Evolutionary conservation across 164 flowering plant species (phyloP), one percentile per base, ranked within the genome.

Genomic region (Vitis riparia): DNA sequence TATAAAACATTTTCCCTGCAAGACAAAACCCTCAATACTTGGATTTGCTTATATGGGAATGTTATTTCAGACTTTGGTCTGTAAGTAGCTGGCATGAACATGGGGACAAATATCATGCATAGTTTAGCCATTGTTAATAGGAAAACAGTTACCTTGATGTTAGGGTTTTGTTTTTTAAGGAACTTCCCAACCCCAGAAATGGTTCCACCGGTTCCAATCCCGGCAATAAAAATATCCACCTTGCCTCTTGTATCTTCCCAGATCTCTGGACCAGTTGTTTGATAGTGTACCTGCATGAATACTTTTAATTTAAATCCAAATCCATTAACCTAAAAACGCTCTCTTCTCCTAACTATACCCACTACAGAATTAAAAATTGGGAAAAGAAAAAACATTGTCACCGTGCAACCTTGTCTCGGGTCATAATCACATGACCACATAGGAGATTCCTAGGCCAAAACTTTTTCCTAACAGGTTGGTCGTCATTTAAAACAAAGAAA

Each of bases 231-330:
- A 52, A 95, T 91, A 76, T 91, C 99, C 74, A 95, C 96, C 78
- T 91, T 92, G 75, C 99, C 99, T 63, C 77, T 82, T 55, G 99
- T 91, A 80, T 95, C 99, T 68, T 92, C 96, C 99, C 98, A 95
- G 53, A 95, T 92, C 79, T 95, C 99, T 44, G 99, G 99, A 71
- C 98, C 99, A 57, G 99, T 95, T 65, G 99, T 95, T 77, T 95
- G 96, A 84, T 77, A 92, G 76, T 95, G 99, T 65, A 94, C 70
- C 99, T 94, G 89, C 75, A 81, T 9, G 8, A 32, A 60, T 60
- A 48, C 47, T 60, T 11, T 55, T 11, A 19, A 71, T 65, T 64
- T 15, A 49, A 70, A 62, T 58, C 11, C 17, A 55, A 50, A 55
- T 65, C 44, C 23, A 27, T 27, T 16, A 30, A 68, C 51, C 10